Evolutionary conservation across 768 basidiomycete genomes (phyloP), one percentile per base, ranked within the genome.

Genomic region (Tremella mesenterica): DNA sequence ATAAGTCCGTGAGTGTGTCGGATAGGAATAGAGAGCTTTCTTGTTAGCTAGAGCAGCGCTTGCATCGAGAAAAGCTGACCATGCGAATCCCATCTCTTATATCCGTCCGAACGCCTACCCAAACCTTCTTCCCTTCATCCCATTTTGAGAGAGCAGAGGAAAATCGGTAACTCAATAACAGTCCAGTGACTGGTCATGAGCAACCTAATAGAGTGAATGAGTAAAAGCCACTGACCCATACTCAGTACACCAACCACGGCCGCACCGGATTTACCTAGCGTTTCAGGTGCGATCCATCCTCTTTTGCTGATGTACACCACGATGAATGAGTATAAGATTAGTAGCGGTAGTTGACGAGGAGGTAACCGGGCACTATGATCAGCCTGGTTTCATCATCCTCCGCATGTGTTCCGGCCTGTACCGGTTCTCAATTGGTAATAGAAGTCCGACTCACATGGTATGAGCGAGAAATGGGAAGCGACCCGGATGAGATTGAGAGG

Each of bases 71-170:
- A n/a, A n/a, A n/a, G n/a, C n/a, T n/a, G n/a, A 73, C 72, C 60
- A 70, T 57, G 26, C 72, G 50, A 18, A 70, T 57, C 1, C 59
- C 72, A 57, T 70, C 67, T 25, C 70, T 26, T 8, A 71, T 62
- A 23, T 59, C 55, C 1, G 54, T 58, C 23, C 64, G 54, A 1
- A 71, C 54, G 23, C 49, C 66, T 16, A 63, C 58, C 72, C 72
- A 73, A 0, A 67, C 62, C 46, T 63, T 64, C 49, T 65, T 70
- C 4, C 72, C 72, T 31, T 69, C 65, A 18, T 70, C 67, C 70
- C 70, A 73, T 46, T 69, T 70, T 1, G 59, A 52, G 9, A 71
- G 56, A 0, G 72, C 70, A 2, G 60, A 57, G 6, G 64, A 70
- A 39, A 67, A 68, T 4, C 67, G 52, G 55, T 73, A 71, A 18